Conservation (phyloP, 2,329 filamentous ascomycete species). For the Calycina herbarum region DNA sequence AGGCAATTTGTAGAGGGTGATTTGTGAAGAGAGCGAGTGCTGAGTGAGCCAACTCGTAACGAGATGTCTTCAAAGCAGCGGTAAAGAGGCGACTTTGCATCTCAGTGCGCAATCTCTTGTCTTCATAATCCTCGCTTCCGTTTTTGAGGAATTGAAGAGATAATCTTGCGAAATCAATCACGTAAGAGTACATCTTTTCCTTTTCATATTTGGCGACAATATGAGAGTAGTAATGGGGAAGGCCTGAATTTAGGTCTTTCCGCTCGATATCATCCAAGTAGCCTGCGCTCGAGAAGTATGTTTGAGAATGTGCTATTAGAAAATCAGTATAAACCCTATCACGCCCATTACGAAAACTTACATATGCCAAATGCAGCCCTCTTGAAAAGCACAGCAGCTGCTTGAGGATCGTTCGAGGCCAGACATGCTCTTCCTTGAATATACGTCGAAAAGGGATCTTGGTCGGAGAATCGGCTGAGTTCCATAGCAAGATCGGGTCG, state of each 20-base stretch:
- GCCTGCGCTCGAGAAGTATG: slow-evolving; percentile 49
- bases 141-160: slow-evolving; percentile 61
- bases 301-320: slow-evolving; percentile 29
- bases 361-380: slow-evolving; percentile 81
- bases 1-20: slow-evolving; percentile 68
- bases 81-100: slow-evolving; percentile 83
- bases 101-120: slow-evolving; percentile 55
- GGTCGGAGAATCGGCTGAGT: slow-evolving; percentile 55
- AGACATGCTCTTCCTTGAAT: slow-evolving; percentile 80
- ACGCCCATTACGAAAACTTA: slow-evolving; percentile 48
- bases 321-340: slow-evolving; percentile 18
- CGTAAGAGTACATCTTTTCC: slow-evolving; percentile 73
- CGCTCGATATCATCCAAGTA: slow-evolving; percentile 77
- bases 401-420: slow-evolving; percentile 69
- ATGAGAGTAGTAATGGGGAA: slow-evolving; percentile 84
- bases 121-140: slow-evolving; percentile 18
- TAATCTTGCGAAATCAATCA: slow-evolving; percentile 78
- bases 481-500: slow-evolving; percentile 61
- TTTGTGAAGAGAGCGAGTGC: slow-evolving; percentile 74
- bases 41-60: slow-evolving; percentile 80
- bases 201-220: slow-evolving; percentile 80
- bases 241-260: slow-evolving; percentile 66
- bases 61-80: slow-evolving; percentile 73
- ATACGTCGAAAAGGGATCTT: slow-evolving; percentile 70
- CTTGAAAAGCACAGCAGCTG: slow-evolving; percentile 74